Evolutionary conservation across 768 basidiomycete species (phyloP).

Genomic region (Suillus alpinus): DNA sequence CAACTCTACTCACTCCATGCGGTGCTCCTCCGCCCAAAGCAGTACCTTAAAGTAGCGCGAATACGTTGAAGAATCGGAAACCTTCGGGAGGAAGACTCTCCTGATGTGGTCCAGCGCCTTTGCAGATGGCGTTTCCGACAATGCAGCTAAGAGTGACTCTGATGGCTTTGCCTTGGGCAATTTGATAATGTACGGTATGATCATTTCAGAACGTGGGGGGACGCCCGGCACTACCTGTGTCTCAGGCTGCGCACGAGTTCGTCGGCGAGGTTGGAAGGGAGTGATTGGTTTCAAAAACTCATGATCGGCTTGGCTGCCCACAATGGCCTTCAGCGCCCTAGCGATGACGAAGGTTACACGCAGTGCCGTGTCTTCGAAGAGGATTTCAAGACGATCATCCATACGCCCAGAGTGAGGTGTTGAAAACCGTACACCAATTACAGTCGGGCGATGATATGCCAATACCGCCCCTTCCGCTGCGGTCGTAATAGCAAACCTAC

Average conservation of each 20-base stretch:
- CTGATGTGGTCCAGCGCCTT: constrained; percentile 21
- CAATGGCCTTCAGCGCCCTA: constrained; percentile 42
- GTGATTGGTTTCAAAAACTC: constrained; percentile 43
- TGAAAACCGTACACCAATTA: constrained; percentile 11
- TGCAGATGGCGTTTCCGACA: constrained; percentile 8
- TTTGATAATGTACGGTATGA: constrained; percentile 11
- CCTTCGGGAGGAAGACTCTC: constrained; percentile 35
- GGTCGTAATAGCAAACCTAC: constrained; percentile 1
- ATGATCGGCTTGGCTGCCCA: constrained; percentile 49
- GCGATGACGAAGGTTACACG: constrained; percentile 44
- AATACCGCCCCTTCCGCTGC: neutral
- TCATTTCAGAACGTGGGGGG: constrained; percentile 13
- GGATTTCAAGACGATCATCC: constrained; percentile 47
- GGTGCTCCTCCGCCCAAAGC: constrained; percentile 50
- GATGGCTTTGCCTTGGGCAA: constrained; percentile 11
- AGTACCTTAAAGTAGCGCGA: constrained; percentile 42
- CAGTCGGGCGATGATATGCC: constrained; percentile 5
- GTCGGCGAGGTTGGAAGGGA: constrained; percentile 37
- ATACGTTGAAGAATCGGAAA: constrained; percentile 39
- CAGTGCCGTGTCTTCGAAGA: constrained; percentile 37
- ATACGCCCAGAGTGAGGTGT: constrained; percentile 39
- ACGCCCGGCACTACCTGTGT: constrained; percentile 23
- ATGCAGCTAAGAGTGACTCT: neutral
- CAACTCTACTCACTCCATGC: constrained; percentile 36
- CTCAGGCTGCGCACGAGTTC: constrained; percentile 11